Base-by-base conservation (phyloP, 129 eudicot genomes). In the Lactuca sativa region DNA sequence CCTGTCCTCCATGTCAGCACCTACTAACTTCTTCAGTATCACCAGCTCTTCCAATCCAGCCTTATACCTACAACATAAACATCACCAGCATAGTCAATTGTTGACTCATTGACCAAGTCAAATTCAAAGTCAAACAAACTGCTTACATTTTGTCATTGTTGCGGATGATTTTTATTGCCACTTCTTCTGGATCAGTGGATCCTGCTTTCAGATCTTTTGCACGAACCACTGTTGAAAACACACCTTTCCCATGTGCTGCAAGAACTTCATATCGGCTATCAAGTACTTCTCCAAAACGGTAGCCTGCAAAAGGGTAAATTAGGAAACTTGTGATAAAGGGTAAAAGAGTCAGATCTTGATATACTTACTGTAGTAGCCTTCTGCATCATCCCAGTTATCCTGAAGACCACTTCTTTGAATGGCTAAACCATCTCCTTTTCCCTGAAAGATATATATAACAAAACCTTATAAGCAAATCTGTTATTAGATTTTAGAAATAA, bases 181-280 rank as follows among this genome's bases (percentile, higher is more conserved):
- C 99, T 80, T 93, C 99, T 78, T 93, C 99, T 53, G 97, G 97
- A 70, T 90, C 92, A 37, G 82, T 83, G 54, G 77, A 48, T 68
- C 86, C 88, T 64, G 95, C 97, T 81, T 85, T 90, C 25, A 90
- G 92, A 85, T 93, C 99, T 72, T 87, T 93, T n/a, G 99, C 99
- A 63, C 97, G 97, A 57, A 93, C 99, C 41, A 93, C 99, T 33
- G 89, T 93, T 62, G 99, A 93, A 74, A 93, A 93, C 17, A 93
- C 99, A 52, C 99, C 99, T 85, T 93, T 90, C 37, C 99, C 97
- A 82, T 90, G 99, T 73, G 99, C 97, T 75, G 99, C 97, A 71
- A 88, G 62, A 55, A 93, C 82, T 82, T 93, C 97, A 81, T 93
- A 93, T n/a, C 99, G 85, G 31, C 88, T 83, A 87, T 93, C 99